Percentiles rank a stretch among this genome's conserved stretches.
Evolutionary conservation across 2,329 filamentous ascomycete genomes (phyloP).

Genomic region (Pseudodiploospora longispora): DNA sequence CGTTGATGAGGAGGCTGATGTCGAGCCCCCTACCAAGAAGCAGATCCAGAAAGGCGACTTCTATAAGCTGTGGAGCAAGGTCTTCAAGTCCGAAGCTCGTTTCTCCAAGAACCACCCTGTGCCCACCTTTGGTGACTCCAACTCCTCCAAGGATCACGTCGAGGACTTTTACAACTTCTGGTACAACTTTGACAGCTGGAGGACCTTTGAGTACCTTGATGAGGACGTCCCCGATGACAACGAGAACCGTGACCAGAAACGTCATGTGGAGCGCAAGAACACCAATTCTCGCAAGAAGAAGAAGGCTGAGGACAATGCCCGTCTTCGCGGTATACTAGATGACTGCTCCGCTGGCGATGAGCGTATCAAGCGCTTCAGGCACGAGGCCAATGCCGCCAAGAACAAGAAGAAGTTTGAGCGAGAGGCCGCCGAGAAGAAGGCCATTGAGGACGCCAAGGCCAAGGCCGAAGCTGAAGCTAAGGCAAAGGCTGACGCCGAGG

Average conservation of each 20-base stretch:
- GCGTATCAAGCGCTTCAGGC: conserved; percentile 94
- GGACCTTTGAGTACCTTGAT: conserved; percentile 95
- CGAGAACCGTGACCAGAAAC: conserved; percentile 98
- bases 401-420: conserved; percentile 89
- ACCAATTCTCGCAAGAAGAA: conserved; percentile 96
- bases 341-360: conserved; percentile 78
- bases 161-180: conserved; percentile 99
- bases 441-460: conserved; percentile 74
- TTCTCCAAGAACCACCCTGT: conserved; percentile 91
- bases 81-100: conserved; percentile 85
- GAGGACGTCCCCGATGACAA: conserved; percentile 99
- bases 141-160: conserved; percentile 80
- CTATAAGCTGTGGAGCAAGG: conserved; percentile 87
- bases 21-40: conserved; percentile 90
- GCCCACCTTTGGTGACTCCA: conserved; percentile 74
- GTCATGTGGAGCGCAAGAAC: conserved; percentile 97
- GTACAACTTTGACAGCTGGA: conserved; percentile 99
- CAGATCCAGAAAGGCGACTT: conserved; percentile 77
- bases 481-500: conserved; percentile 75
- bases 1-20: conserved; percentile 87
- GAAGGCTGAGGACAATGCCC: conserved; percentile 94
- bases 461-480: conserved; percentile 79
- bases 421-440: conserved; percentile 84
- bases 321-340: conserved; percentile 83
- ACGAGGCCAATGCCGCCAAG: conserved; percentile 86